Evolutionary conservation across 495 filamentous ascomycete species (phyloP).

Genomic region (Darksidea phi): DNA sequence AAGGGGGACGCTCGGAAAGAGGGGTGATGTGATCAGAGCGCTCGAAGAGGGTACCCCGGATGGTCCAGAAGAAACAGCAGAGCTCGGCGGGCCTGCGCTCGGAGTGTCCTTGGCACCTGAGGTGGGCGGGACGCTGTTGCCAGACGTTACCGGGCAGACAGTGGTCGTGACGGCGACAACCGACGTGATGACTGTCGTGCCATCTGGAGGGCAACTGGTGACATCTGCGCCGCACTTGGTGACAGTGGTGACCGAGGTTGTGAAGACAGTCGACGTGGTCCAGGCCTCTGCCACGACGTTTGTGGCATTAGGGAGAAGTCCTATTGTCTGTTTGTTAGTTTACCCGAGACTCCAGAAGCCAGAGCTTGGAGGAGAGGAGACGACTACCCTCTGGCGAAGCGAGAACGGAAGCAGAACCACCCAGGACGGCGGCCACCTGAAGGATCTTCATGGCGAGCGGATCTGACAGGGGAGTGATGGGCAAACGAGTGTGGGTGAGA

Average conservation of each 20-base stretch:
- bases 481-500: constrained; percentile 10
- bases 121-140: background rate
- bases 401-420: constrained; percentile 9
- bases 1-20: too few species aligned
- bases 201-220: constrained; percentile 8
- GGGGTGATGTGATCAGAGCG: too few species aligned
- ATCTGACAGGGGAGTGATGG: background rate
- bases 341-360: background rate
- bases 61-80: background rate
- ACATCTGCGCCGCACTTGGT: constrained; percentile 35
- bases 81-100: background rate
- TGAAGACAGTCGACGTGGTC: constrained; percentile 24
- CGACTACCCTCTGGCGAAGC: constrained; percentile 8
- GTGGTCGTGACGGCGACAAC: constrained; percentile 22
- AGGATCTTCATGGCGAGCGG: constrained; percentile 20
- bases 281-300: background rate
- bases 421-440: constrained; percentile 13
- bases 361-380: background rate
- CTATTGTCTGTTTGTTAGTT: background rate
- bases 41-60: background rate
- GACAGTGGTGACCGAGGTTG: constrained; percentile 25
- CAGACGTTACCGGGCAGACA: constrained; percentile 20
- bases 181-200: constrained; percentile 16
- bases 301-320: background rate
- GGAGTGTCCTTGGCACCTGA: background rate